Conservation (phyloP, 2,329 filamentous ascomycete genomes). For the Penicillium freii region DNA sequence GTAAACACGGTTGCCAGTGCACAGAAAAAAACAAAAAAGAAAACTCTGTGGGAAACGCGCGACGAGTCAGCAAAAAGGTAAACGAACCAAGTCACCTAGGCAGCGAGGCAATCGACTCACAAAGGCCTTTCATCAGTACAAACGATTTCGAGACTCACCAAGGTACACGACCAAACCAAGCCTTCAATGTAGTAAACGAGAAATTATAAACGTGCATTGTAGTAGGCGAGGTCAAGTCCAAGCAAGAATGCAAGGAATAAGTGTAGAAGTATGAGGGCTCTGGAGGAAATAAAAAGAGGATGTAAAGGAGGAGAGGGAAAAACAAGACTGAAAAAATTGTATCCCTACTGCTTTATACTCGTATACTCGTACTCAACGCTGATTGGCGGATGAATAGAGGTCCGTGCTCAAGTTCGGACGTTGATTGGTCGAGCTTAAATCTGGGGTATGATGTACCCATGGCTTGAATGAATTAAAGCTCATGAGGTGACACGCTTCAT, state of each 20-base stretch:
- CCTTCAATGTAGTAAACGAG: neutral
- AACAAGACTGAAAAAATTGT: neutral
- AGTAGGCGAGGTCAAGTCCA: too few relatives aligned
- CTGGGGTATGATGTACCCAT: neutral
- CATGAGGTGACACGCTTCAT: neutral
- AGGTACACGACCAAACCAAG: neutral
- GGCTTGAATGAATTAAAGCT: fast-evolving
- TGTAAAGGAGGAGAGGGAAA: too few relatives aligned
- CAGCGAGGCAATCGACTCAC: neutral
- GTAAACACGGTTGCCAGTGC: neutral
- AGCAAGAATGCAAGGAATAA: neutral
- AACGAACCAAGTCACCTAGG: neutral
- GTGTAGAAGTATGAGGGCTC: neutral
- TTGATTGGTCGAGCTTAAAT: neutral
- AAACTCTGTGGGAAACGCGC: too few relatives aligned
- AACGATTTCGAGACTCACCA: neutral
- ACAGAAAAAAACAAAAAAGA: too few relatives aligned
- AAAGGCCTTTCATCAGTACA: neutral
- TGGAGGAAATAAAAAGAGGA: neutral
- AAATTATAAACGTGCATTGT: neutral
- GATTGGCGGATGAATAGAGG: neutral
- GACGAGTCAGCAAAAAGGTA: neutral
- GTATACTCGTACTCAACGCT: neutral
- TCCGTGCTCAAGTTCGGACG: neutral
- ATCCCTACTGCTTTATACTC: too few relatives aligned